These are phyloP conservation scores for Lophiostoma macrostomum DNA, from an alignment of 495 filamentous ascomycete genomes.

Conservation along the genomic window DNA sequence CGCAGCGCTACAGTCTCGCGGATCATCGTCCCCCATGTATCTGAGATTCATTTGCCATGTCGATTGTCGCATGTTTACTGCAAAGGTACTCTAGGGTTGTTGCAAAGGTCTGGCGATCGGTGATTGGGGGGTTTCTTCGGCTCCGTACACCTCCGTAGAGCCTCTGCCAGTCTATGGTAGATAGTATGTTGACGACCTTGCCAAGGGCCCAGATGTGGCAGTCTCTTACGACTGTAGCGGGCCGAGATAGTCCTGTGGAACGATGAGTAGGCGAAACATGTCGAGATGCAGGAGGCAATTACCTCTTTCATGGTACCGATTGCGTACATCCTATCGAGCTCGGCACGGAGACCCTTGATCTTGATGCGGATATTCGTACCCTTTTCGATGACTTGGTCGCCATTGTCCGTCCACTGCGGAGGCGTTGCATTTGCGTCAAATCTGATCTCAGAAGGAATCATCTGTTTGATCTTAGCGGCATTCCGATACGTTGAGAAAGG, in stretches of 20 bases:
- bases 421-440: slow-evolving; percentile 68
- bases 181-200: no score
- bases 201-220: no score
- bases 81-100: no score
- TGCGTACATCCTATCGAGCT: slow-evolving; percentile 90
- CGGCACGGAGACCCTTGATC: slow-evolving; percentile 84
- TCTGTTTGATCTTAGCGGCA: slow-evolving; percentile 48
- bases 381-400: slow-evolving; percentile 89
- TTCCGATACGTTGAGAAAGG: slow-evolving; percentile 6
- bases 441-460: slow-evolving; percentile 88
- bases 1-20: no score
- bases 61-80: no score
- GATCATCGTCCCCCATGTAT: no score
- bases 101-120: no score
- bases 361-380: slow-evolving; percentile 91
- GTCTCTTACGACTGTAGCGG: slow-evolving; percentile 2
- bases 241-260: slow-evolving; percentile 32
- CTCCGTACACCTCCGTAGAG: no score
- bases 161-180: no score
- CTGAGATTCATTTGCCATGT: no score
- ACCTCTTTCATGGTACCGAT: slow-evolving; percentile 94
- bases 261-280: background rate
- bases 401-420: slow-evolving; percentile 46
- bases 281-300: slow-evolving; percentile 4
- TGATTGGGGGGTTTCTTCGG: no score